Percentiles rank a stretch among this genome's conserved stretches.
phyloP scores from a whole-genome alignment of 345 rosid species.

The Syzygium aqueum region DNA sequence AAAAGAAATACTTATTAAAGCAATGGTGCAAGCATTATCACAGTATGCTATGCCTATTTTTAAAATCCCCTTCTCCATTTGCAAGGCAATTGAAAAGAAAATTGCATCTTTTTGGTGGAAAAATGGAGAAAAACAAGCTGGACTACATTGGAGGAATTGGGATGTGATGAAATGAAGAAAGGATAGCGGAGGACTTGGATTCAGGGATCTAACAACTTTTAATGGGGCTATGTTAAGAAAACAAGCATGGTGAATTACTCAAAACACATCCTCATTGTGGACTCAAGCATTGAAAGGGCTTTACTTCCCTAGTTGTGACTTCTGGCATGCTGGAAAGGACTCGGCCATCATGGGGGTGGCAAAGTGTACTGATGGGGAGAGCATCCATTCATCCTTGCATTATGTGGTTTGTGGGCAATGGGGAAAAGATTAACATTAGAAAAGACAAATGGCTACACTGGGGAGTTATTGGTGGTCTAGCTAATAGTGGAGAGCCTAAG shows the following conservation, averaged over 20 bases:
- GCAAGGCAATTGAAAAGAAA: not conserved
- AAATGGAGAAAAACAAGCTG: not conserved
- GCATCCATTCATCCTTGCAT: no score
- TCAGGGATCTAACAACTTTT: not conserved
- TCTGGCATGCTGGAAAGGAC: not conserved
- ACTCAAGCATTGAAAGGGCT: not conserved
- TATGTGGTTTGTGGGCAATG: rapidly evolving
- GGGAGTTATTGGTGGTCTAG: not conserved
- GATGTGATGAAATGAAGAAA: not conserved
- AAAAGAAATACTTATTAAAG: no score
- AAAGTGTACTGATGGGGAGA: no score
- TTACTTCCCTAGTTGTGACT: not conserved
- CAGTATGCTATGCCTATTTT: no score
- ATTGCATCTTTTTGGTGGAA: not conserved
- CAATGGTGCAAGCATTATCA: no score
- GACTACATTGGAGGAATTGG: not conserved
- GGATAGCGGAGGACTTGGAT: not conserved
- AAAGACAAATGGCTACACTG: not conserved
- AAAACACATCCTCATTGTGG: not conserved
- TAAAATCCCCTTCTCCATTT: not conserved
- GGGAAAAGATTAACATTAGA: not conserved
- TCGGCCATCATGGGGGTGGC: not conserved
- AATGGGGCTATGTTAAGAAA: not conserved
- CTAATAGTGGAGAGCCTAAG: not conserved
- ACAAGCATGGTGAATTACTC: not conserved